A percentile compares a stretch with the other conserved stretches of the same genome.
Evolutionary conservation across 345 rosid genomes (phyloP).

Genomic region (Linum trigynum): DNA sequence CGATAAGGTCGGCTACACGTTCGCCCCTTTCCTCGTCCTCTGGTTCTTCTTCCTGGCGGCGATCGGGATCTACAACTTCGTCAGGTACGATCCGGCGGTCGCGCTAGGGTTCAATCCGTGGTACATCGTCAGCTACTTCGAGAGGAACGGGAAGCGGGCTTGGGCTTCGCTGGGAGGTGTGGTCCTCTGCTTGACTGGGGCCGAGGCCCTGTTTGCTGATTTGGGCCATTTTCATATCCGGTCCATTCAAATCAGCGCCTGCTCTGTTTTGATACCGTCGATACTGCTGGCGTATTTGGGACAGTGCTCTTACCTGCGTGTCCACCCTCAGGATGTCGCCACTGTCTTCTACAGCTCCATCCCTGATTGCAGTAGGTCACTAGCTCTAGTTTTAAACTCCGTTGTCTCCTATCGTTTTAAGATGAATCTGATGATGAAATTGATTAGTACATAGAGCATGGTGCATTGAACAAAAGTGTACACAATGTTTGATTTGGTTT

Average conservation of each 20-base stretch:
- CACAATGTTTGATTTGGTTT: too few relatives aligned
- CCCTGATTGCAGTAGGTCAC: slow-evolving; percentile 19
- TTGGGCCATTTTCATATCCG: background rate
- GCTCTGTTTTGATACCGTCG: slow-evolving; percentile 15
- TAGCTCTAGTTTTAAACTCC: too few relatives aligned
- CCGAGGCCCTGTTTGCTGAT: background rate
- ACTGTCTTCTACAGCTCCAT: slow-evolving; percentile 24
- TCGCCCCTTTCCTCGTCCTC: slow-evolving; percentile 24
- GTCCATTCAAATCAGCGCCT: slow-evolving; percentile 19
- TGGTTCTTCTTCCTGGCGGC: slow-evolving; percentile 21
- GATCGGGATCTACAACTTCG: slow-evolving; percentile 21
- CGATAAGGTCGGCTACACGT: slow-evolving; percentile 25
- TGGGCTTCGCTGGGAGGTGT: slow-evolving; percentile 31
- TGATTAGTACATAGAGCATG: too few relatives aligned
- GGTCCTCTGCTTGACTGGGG: slow-evolving; percentile 21
- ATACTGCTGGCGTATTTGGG: slow-evolving; percentile 20
- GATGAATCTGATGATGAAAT: too few relatives aligned
- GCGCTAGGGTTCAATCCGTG: slow-evolving; percentile 19
- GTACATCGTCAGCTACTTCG: slow-evolving; percentile 22
- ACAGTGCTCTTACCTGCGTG: slow-evolving; percentile 35
- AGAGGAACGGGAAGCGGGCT: slow-evolving; percentile 20
- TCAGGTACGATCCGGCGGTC: slow-evolving; percentile 15
- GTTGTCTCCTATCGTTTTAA: too few relatives aligned
- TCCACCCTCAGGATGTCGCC: slow-evolving; percentile 17
- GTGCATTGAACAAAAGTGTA: too few relatives aligned